Percentiles rank a stretch among this genome's conserved stretches.
phyloP scores from a whole-genome alignment of 306 rosid genomes.

The Rubus idaeus region DNA sequence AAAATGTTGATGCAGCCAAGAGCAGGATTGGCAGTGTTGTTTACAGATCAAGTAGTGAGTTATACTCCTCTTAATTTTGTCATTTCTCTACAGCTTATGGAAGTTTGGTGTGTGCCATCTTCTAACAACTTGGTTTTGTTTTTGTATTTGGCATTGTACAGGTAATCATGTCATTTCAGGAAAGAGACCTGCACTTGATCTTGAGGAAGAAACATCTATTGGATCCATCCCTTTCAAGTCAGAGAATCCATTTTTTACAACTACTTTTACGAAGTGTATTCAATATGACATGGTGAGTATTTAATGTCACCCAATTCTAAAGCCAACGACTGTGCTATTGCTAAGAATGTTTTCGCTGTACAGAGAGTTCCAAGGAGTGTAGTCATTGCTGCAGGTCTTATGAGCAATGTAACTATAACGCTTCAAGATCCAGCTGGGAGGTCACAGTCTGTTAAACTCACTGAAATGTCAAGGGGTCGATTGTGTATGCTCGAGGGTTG shows the following conservation, averaged over 20 bases:
- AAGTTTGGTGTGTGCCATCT: neutral
- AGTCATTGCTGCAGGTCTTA: neutral
- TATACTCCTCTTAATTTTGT: neutral
- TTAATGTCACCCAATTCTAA: neutral
- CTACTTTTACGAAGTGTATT: neutral
- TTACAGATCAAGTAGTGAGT: neutral
- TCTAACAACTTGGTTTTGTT: neutral
- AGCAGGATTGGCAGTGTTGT: neutral
- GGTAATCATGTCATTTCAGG: neutral
- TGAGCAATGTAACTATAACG: neutral
- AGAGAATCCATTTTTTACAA: neutral
- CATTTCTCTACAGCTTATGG: neutral
- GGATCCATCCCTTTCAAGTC: neutral
- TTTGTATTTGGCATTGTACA: neutral
- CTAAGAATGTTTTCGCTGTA: neutral
- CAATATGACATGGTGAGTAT: neutral
- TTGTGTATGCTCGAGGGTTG: neutral
- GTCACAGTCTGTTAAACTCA: neutral
- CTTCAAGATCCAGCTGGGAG: conserved; percentile 1
- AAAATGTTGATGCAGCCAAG: neutral
- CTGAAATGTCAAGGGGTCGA: neutral
- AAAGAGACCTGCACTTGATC: neutral
- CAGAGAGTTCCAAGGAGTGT: neutral
- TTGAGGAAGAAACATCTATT: neutral
- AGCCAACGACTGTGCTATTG: neutral